phyloP scores from a whole-genome alignment of 129 eudicot species.

The Flaveria robusta region DNA sequence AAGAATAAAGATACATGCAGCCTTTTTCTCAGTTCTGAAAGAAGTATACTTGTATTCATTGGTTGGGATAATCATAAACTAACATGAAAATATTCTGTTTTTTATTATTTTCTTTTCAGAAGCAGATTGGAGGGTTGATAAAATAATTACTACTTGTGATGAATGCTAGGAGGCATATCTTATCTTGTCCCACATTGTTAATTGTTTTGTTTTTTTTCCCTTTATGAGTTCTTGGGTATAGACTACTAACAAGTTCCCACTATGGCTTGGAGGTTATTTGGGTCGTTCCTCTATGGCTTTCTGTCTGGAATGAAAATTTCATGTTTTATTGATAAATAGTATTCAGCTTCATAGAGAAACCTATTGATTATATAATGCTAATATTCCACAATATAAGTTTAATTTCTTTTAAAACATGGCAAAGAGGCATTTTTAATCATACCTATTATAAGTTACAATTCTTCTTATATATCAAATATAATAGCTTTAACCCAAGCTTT shows the following conservation, averaged over 20 bases:
- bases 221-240: neutral
- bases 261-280: neutral
- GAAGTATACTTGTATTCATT: constrained; percentile 2
- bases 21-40: constrained; percentile 14
- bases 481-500: neutral
- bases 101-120: constrained; percentile 18
- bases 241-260: neutral
- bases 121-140: constrained; percentile 22
- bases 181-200: neutral
- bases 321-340: neutral
- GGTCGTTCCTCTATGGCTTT: neutral
- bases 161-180: constrained; percentile 1
- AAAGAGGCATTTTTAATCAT: neutral
- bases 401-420: neutral
- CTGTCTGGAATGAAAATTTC: neutral
- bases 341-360: neutral
- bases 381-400: neutral
- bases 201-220: neutral
- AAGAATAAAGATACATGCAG: constrained; percentile 15
- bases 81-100: neutral
- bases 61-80: constrained; percentile 12
- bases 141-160: neutral
- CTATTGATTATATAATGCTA: neutral
- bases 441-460: neutral
- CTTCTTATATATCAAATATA: neutral